Percentiles rank a stretch among this genome's conserved stretches.
Conservation (phyloP, 108 stramenopile genomes). For the Stephanodiscus minutulus region DNA sequence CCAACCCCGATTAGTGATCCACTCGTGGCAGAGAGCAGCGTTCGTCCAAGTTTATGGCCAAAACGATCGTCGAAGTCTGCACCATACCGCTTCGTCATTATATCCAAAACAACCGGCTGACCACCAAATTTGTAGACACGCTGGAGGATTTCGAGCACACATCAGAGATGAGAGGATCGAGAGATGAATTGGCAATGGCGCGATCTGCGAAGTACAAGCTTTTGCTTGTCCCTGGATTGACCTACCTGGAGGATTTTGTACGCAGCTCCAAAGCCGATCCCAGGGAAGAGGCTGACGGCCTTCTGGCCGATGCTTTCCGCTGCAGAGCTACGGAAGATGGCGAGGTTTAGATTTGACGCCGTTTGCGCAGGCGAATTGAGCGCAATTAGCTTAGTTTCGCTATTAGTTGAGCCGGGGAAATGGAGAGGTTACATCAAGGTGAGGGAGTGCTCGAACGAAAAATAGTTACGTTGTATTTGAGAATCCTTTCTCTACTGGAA, state of each 20-base stretch:
- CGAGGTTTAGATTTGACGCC: constrained; percentile 53
- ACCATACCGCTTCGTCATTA: constrained; percentile 57
- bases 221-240: too few relatives aligned
- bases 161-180: too few relatives aligned
- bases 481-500: too few relatives aligned
- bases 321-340: constrained; percentile 59
- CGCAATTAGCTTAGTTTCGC: constrained; percentile 48
- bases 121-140: constrained; percentile 84
- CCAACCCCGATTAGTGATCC: constrained; percentile 80
- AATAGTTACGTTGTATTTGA: not conserved
- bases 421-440: constrained; percentile 18
- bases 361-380: constrained; percentile 45
- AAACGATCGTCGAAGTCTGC: constrained; percentile 56
- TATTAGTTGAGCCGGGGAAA: constrained; percentile 47
- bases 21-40: constrained; percentile 63
- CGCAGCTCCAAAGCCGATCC: constrained; percentile 77
- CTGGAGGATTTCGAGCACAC: constrained; percentile 80
- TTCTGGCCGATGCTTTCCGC: constrained; percentile 44
- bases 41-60: constrained; percentile 65
- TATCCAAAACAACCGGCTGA: constrained; percentile 69
- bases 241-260: constrained; percentile 63
- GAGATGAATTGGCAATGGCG: too few relatives aligned
- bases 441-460: not conserved
- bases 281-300: constrained; percentile 69
- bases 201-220: too few relatives aligned